Evolutionary conservation across 2,329 filamentous ascomycete genomes (phyloP).

Genomic region (Bipolaris oryzae): DNA sequence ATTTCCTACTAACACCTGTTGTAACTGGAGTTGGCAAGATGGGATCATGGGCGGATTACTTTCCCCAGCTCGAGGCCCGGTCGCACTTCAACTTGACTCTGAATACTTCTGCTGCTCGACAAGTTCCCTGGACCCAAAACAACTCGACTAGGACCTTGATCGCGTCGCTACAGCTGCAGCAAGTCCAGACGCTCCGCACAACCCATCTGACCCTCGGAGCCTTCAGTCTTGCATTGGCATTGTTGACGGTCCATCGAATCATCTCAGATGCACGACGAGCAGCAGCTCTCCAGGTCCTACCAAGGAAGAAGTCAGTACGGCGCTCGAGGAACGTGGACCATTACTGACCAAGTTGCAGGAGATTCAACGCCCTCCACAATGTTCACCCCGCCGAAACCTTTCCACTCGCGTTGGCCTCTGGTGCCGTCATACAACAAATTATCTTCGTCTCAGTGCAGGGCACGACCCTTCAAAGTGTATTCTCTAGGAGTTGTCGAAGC

Average conservation of each 20-base stretch:
- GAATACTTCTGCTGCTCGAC: conserved; percentile 39
- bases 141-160: conserved; percentile 43
- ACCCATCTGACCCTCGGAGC: conserved; percentile 49
- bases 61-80: conserved; percentile 42
- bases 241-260: conserved; percentile 47
- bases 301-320: conserved; percentile 41
- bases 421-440: conserved; percentile 46
- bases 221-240: conserved; percentile 46
- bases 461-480: conserved; percentile 46
- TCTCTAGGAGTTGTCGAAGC: conserved; percentile 44
- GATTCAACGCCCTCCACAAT: conserved; percentile 44
- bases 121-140: conserved; percentile 38
- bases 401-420: conserved; percentile 48
- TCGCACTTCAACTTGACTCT: conserved; percentile 49
- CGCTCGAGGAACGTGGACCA: neutral
- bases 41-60: conserved; percentile 45
- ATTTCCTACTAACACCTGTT: conserved; percentile 37
- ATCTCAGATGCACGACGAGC: conserved; percentile 47
- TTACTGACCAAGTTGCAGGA: conserved; percentile 33
- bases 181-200: conserved; percentile 48
- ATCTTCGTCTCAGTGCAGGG: conserved; percentile 49
- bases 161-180: conserved; percentile 43
- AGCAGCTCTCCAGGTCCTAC: conserved; percentile 39
- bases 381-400: conserved; percentile 50
- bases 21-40: conserved; percentile 42